phyloP scores from a whole-genome alignment of 2,329 filamentous ascomycete species.

The Beauveria varroae region DNA sequence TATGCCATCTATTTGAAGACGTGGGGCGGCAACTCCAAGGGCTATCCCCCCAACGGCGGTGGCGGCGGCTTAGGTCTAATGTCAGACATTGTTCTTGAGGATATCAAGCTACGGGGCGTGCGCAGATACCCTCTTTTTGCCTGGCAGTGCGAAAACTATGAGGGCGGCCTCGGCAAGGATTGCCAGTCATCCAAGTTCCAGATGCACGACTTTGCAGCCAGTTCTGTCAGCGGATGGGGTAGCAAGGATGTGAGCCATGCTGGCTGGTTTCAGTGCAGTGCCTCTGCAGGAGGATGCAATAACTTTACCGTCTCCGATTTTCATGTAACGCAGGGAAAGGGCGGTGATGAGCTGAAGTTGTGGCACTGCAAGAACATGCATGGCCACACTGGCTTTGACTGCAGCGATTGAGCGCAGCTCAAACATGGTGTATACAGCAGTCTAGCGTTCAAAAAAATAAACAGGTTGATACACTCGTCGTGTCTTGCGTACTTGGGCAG shows the following conservation, averaged over 20 bases:
- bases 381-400: slow-evolving; percentile 1
- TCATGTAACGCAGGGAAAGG: slow-evolving; percentile 14
- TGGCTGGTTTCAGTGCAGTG: slow-evolving; percentile 25
- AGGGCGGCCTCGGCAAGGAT: slow-evolving; percentile 25
- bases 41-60: slow-evolving; percentile 50
- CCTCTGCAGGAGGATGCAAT: slow-evolving; percentile 23
- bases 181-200: slow-evolving; percentile 27
- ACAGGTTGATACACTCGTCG: neutral
- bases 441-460: neutral
- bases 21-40: slow-evolving; percentile 44
- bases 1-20: slow-evolving; percentile 51
- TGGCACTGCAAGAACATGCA: slow-evolving; percentile 13
- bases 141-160: slow-evolving; percentile 29
- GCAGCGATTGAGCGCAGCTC: neutral
- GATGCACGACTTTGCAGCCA: slow-evolving; percentile 22
- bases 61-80: slow-evolving; percentile 44
- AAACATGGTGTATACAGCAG: too few relatives aligned
- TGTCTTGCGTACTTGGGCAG: neutral
- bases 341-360: slow-evolving; percentile 12
- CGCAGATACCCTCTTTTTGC: slow-evolving; percentile 25
- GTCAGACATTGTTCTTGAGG: slow-evolving; percentile 24
- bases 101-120: slow-evolving; percentile 21
- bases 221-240: slow-evolving; percentile 22
- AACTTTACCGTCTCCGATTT: slow-evolving; percentile 22
- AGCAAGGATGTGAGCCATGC: slow-evolving; percentile 18